A percentile compares a stretch with the other conserved stretches of the same genome.
These are phyloP conservation scores for Chaetomium globosum DNA, from an alignment of 2,329 filamentous ascomycete species.

Conservation along the genomic window DNA sequence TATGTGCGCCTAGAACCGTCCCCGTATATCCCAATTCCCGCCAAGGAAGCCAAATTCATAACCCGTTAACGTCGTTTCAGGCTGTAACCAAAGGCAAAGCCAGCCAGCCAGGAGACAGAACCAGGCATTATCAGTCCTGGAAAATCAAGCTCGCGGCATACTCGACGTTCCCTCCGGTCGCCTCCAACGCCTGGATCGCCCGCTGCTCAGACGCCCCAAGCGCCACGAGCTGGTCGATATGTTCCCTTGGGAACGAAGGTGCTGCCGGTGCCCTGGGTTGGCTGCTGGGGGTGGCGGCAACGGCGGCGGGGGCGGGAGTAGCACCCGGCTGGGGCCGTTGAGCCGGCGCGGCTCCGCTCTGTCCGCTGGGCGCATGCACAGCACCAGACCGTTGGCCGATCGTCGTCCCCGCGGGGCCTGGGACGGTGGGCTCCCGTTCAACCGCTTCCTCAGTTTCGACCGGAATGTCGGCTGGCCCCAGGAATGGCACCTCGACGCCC, in stretches of 20 bases:
- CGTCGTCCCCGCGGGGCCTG: conserved; percentile 83
- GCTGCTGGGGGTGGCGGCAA: conserved; percentile 38
- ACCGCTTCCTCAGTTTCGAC: conserved; percentile 73
- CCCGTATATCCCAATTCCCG: conserved; percentile 3
- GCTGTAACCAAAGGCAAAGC: conserved; percentile 2
- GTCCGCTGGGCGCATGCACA: conserved; percentile 47
- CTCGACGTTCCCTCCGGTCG: conserved; percentile 83
- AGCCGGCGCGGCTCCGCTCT: conserved; percentile 15
- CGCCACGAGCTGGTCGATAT: conserved; percentile 73
- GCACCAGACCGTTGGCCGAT: conserved; percentile 84
- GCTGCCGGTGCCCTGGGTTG: conserved; percentile 35
- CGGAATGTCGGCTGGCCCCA: conserved; percentile 93
- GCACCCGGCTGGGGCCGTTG: conserved; percentile 32
- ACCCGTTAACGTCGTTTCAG: conserved; percentile 4
- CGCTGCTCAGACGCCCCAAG: conserved; percentile 77
- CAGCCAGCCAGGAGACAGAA: too few species aligned
- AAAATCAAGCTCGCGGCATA: conserved; percentile 82
- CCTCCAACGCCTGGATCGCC: conserved; percentile 78
- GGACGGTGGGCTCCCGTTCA: conserved; percentile 78
- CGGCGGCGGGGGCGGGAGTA: conserved; percentile 21
- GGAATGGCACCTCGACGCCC: conserved; percentile 82
- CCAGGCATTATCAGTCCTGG: conserved; percentile 50
- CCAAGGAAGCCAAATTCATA: conserved; percentile 3
- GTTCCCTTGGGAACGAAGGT: conserved; percentile 58
- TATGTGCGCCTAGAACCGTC: conserved; percentile 4